Conservation (phyloP, 495 filamentous ascomycete species). For the Xylaria grammica region DNA sequence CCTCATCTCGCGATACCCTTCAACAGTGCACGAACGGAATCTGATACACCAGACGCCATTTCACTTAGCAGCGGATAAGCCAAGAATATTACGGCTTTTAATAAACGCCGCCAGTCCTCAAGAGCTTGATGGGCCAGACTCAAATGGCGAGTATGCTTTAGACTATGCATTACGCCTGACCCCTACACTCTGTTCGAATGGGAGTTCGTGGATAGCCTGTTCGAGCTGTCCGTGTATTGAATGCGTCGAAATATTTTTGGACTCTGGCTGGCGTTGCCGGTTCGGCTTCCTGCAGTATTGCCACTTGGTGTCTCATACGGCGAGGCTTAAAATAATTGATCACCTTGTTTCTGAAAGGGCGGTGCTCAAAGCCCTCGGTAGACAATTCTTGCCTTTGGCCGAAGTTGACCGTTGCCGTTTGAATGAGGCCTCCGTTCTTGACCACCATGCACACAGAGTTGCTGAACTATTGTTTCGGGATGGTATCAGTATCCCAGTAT, state of each 20-base stretch:
- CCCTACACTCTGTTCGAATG: not conserved
- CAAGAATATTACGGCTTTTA: constrained; percentile 4
- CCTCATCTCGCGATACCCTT: not conserved
- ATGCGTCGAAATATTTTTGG: constrained; percentile 7
- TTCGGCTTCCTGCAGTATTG: constrained; percentile 6
- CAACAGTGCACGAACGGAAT: not conserved
- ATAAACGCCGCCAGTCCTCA: not conserved
- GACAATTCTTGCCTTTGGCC: not conserved
- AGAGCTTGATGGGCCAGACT: not conserved
- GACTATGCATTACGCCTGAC: not conserved
- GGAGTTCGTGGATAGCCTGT: not conserved
- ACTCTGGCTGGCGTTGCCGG: not conserved
- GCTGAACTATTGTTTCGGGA: not conserved
- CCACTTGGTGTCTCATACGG: not conserved
- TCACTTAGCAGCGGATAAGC: constrained; percentile 2
- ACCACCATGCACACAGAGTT: not conserved
- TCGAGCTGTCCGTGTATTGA: not conserved
- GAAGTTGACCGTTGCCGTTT: not conserved
- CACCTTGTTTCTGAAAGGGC: constrained; percentile 2
- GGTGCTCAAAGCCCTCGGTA: not conserved
- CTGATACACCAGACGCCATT: not conserved
- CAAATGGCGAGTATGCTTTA: not conserved
- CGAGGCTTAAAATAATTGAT: constrained; percentile 1
- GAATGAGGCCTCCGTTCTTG: not conserved
- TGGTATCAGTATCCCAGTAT: not conserved